These are phyloP conservation scores for Yamadazyma triangularis DNA, from an alignment of 1,139 yeast genomes.

Conservation along the genomic window DNA sequence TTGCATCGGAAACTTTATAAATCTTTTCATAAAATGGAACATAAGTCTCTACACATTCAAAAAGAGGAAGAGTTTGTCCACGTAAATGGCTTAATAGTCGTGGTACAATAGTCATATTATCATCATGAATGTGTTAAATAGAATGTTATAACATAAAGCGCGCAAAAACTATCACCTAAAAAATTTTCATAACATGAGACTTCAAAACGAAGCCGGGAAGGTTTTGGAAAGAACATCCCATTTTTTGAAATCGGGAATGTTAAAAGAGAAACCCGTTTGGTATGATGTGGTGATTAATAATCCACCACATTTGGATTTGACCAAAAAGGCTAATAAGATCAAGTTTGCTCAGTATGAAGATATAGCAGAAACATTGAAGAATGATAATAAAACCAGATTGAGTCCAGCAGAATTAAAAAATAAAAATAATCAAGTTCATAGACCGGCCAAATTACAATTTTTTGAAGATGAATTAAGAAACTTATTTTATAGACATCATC, in stretches of 20 bases:
- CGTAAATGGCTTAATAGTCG: not conserved
- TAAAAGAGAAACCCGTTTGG: conserved; percentile 78
- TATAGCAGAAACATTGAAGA: conserved; percentile 10
- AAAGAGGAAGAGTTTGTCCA: not conserved
- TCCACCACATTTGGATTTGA: conserved; percentile 69
- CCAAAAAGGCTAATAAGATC: conserved; percentile 41
- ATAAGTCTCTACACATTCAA: not conserved
- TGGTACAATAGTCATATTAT: not conserved
- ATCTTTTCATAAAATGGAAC: not conserved
- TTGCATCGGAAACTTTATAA: not conserved
- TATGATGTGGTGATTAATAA: conserved; percentile 72
- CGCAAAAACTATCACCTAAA: too few species aligned
- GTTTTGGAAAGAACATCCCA: conserved; percentile 77
- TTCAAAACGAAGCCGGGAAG: conserved; percentile 62
- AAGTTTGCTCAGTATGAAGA: conserved; percentile 15
- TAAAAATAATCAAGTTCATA: conserved; percentile 29
- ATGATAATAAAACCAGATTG: conserved; percentile 13
- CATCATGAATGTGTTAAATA: too few species aligned
- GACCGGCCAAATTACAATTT: conserved; percentile 61
- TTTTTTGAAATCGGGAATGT: conserved; percentile 60
- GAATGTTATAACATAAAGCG: too few species aligned
- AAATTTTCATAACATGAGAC: conserved; percentile 43
- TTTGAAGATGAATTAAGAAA: conserved; percentile 81
- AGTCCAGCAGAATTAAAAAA: conserved; percentile 48
- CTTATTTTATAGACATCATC: conserved; percentile 86